Percentiles rank a stretch among this genome's conserved stretches.
phyloP scores from a whole-genome alignment of 2,329 filamentous ascomycete genomes.

The Hysterium pulicare region DNA sequence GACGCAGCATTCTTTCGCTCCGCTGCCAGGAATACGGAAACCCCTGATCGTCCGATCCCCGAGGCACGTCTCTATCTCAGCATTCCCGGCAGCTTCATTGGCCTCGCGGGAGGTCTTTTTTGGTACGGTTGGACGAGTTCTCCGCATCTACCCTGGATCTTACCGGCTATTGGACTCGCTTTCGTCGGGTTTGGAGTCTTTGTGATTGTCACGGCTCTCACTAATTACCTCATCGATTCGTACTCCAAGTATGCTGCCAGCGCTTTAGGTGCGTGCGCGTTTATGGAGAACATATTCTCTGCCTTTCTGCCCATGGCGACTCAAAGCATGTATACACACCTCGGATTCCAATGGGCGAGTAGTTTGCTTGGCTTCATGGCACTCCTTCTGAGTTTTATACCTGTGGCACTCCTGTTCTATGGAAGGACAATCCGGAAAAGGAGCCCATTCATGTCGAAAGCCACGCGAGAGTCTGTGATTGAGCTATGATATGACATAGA shows the following conservation, averaged over 20 bases:
- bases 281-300: slow-evolving; percentile 49
- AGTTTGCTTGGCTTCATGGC: slow-evolving; percentile 45
- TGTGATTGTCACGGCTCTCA: slow-evolving; percentile 44
- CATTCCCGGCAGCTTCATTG: slow-evolving; percentile 44
- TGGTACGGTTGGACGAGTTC: slow-evolving; percentile 51
- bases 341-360: slow-evolving; percentile 51
- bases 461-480: slow-evolving; percentile 10
- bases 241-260: slow-evolving; percentile 51
- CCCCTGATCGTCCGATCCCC: slow-evolving; percentile 39
- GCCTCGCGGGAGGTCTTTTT: slow-evolving; percentile 49
- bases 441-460: slow-evolving; percentile 39
- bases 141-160: slow-evolving; percentile 44
- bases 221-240: slow-evolving; percentile 50
- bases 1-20: slow-evolving; percentile 42
- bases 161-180: slow-evolving; percentile 45
- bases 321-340: slow-evolving; percentile 45
- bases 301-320: slow-evolving; percentile 49
- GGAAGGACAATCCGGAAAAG: slow-evolving; percentile 39
- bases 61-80: slow-evolving; percentile 47
- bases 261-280: slow-evolving; percentile 47
- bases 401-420: slow-evolving; percentile 43
- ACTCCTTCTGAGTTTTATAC: slow-evolving; percentile 43
- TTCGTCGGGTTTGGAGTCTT: slow-evolving; percentile 52
- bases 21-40: slow-evolving; percentile 36
- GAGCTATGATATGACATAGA: no score